Conservation (phyloP, 2,329 filamentous ascomycete species). For the Madurella mycetomatis region DNA sequence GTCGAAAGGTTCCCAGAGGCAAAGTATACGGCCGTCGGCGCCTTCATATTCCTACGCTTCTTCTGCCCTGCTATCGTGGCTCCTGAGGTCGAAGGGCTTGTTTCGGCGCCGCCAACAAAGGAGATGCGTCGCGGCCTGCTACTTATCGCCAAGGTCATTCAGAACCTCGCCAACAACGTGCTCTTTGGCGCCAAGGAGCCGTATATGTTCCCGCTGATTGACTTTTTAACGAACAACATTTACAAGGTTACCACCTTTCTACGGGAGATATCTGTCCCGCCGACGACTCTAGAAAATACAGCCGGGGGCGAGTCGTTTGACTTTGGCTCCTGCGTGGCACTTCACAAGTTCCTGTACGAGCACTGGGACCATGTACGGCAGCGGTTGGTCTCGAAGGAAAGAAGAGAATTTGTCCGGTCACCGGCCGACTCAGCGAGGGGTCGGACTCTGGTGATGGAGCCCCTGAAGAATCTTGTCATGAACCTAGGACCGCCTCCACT, state of each 20-base stretch:
- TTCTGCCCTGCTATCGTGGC: slow-evolving; percentile 70
- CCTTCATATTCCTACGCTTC: slow-evolving; percentile 67
- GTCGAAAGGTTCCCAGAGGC: slow-evolving; percentile 61
- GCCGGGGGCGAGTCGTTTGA: slow-evolving; percentile 53
- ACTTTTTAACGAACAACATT: slow-evolving; percentile 65
- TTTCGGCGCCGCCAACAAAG: slow-evolving; percentile 57
- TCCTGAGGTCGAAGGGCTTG: slow-evolving; percentile 63
- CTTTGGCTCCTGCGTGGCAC: slow-evolving; percentile 65
- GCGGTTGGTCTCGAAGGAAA: slow-evolving; percentile 56
- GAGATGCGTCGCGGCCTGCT: slow-evolving; percentile 65
- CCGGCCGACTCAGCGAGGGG: slow-evolving; percentile 49
- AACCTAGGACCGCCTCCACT: slow-evolving; percentile 64
- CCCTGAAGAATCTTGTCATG: slow-evolving; percentile 57
- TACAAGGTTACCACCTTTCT: slow-evolving; percentile 63
- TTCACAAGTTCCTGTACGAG: slow-evolving; percentile 66
- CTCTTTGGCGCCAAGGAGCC: slow-evolving; percentile 68
- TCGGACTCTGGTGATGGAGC: slow-evolving; percentile 55
- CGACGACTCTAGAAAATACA: slow-evolving; percentile 41
- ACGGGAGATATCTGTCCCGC: slow-evolving; percentile 59
- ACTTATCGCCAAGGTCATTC: slow-evolving; percentile 66
- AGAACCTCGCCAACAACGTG: slow-evolving; percentile 68
- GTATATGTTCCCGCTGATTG: slow-evolving; percentile 67
- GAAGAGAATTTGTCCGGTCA: slow-evolving; percentile 52
- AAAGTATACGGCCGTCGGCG: slow-evolving; percentile 67
- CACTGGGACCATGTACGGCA: slow-evolving; percentile 68